Base-by-base conservation (phyloP, 2,329 filamentous ascomycete genomes). In the Falciphora oryzae region DNA sequence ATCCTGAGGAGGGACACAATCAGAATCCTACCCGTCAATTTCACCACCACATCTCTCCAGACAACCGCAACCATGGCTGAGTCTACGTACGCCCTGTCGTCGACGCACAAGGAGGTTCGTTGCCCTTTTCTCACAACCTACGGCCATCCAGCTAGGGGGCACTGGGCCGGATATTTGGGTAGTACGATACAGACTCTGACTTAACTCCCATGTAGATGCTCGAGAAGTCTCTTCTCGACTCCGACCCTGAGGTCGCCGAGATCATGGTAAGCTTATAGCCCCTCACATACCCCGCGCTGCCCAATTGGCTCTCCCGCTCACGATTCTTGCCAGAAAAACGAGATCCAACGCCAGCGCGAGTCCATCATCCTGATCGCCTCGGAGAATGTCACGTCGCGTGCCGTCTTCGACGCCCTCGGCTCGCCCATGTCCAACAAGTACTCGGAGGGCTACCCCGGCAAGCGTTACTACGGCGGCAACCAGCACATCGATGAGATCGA, bases 391-490 rank as follows among this genome's bases (percentile, higher is more conserved):
- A 99, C 95, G 66, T 99, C 95, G 68, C 93, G 93, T 73, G 93
- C 95, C 73, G 95, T 99, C 74, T 97, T 97, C 82, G 93, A 99
- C 82, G 95, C 95, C 67, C 88, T 99, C 70, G 95, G 95, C 74
- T 93, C 89, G 66, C 90, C 91, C 78, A 96, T 95, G 91, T 92
- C 91, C 80, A 97, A 99, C 87, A 99, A 99, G 84, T 99, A 99
- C 87, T 97, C 93, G 25, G 95, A 99, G 85, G 95, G 95, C 70
- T 97, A 97, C 79, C 95, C 95, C 71, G 95, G 95, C 77, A 95
- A 95, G 73, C 90, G 95, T 80, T 99, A 99, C 87, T 99, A 99
- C 75, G 95, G 95, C 76, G 95, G 95, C 75, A 99, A 99, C 84
- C 91, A 99, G 85, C 92, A 95, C 85, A 99, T 99, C 71, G 95